phyloP scores from a whole-genome alignment of 1,284 basidiomycete genomes.

The Sparassis latifolia region DNA sequence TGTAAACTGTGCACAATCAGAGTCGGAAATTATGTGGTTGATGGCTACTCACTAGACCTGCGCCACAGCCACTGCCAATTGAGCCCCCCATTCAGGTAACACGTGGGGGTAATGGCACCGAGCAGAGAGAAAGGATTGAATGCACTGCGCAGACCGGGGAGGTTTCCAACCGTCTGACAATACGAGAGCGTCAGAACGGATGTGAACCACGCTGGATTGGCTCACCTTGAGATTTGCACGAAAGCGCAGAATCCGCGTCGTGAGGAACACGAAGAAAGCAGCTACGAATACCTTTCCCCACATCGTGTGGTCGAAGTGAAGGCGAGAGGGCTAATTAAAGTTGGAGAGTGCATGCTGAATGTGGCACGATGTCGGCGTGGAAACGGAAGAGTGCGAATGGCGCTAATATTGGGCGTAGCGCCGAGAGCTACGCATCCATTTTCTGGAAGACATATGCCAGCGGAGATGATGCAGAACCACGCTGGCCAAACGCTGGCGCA shows the following conservation, averaged over 20 bases:
- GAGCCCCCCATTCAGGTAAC: slow-evolving; percentile 3
- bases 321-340: no score
- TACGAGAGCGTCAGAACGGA: not conserved
- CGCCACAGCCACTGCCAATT: slow-evolving; percentile 9
- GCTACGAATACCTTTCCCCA: not conserved
- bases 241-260: not conserved
- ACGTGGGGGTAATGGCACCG: slow-evolving; percentile 1
- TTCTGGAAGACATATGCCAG: no score
- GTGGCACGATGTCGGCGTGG: no score
- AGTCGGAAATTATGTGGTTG: no score
- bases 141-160: not conserved
- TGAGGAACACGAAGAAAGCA: not conserved
- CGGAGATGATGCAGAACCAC: no score
- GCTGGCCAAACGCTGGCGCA: no score
- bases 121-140: not conserved
- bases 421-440: no score
- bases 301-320: not conserved
- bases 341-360: no score
- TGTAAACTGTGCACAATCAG: slow-evolving; percentile 1
- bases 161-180: not conserved
- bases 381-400: no score
- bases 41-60: not conserved
- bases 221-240: not conserved
- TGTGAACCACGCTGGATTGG: not conserved
- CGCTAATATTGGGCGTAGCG: no score